phyloP scores from a whole-genome alignment of 2,329 filamentous ascomycete species.

The Trematosphaeria pertusa region DNA sequence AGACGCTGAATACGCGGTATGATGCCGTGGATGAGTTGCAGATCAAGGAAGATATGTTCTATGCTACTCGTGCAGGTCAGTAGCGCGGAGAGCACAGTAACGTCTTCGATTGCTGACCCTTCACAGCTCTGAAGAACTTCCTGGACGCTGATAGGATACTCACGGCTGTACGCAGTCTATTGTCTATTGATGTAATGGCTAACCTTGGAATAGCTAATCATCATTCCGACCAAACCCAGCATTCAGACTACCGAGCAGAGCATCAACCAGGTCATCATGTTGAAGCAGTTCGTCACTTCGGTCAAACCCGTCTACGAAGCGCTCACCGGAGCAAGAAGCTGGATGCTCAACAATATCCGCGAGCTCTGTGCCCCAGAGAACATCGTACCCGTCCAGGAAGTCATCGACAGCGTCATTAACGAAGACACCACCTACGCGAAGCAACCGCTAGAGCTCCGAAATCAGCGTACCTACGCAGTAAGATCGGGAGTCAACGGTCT shows the following conservation, averaged over 20 bases:
- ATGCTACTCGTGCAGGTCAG: constrained; percentile 74
- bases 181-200: constrained; percentile 11
- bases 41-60: constrained; percentile 84
- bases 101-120: too few species aligned
- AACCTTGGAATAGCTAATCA: constrained; percentile 68
- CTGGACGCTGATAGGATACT: constrained; percentile 81
- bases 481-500: constrained; percentile 85
- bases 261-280: constrained; percentile 83
- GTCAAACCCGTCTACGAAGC: constrained; percentile 73
- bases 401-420: constrained; percentile 77
- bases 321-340: constrained; percentile 68
- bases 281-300: constrained; percentile 80
- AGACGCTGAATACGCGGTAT: constrained; percentile 74
- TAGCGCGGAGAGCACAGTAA: too few species aligned
- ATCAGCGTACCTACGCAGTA: constrained; percentile 89
- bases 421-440: constrained; percentile 80
- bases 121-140: constrained; percentile 77
- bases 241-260: constrained; percentile 77
- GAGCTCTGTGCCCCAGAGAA: constrained; percentile 71
- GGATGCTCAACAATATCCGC: constrained; percentile 71
- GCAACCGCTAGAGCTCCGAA: constrained; percentile 82
- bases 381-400: constrained; percentile 64
- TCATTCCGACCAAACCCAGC: constrained; percentile 71
- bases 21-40: constrained; percentile 85
- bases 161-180: constrained; percentile 66